Evolutionary conservation across 805 yeast genomes (phyloP).

Genomic region (Candida adriatica): DNA sequence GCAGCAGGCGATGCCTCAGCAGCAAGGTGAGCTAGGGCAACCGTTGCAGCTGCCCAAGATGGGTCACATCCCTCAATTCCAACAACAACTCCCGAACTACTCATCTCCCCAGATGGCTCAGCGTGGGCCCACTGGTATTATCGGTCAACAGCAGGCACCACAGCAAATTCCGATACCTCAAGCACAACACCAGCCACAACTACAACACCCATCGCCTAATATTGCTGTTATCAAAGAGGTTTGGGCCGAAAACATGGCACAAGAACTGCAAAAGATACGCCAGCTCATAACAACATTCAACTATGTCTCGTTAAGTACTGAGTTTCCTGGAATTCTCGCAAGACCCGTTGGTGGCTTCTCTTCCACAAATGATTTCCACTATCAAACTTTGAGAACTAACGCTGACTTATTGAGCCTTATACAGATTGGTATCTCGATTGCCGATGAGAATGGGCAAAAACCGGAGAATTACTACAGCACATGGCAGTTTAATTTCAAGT

Average conservation of each 20-base stretch:
- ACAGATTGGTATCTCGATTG: constrained; percentile 75
- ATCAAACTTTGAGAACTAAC: constrained; percentile 89
- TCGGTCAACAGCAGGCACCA: background rate
- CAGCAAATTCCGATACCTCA: background rate
- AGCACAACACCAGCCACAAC: too few species aligned
- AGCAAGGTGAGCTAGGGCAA: constrained; percentile 6
- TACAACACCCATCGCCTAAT: constrained; percentile 25
- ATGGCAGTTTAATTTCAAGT: constrained; percentile 95
- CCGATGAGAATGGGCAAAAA: constrained; percentile 61
- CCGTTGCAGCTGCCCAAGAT: constrained; percentile 4
- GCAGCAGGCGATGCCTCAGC: constrained; percentile 13
- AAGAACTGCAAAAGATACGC: constrained; percentile 58
- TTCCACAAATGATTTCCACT: constrained; percentile 87
- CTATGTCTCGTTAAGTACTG: constrained; percentile 71
- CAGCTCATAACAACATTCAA: constrained; percentile 50
- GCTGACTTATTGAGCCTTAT: constrained; percentile 81
- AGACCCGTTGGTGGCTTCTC: constrained; percentile 93
- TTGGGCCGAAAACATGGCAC: constrained; percentile 63
- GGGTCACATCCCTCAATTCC: background rate
- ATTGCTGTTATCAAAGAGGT: constrained; percentile 48
- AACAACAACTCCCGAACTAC: constrained; percentile 13
- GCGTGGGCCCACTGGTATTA: background rate
- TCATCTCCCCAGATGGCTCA: background rate
- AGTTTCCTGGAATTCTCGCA: constrained; percentile 93
- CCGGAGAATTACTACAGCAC: constrained; percentile 66